phyloP scores from a whole-genome alignment of 345 rosid species.

The Lagerstroemia speciosa region DNA sequence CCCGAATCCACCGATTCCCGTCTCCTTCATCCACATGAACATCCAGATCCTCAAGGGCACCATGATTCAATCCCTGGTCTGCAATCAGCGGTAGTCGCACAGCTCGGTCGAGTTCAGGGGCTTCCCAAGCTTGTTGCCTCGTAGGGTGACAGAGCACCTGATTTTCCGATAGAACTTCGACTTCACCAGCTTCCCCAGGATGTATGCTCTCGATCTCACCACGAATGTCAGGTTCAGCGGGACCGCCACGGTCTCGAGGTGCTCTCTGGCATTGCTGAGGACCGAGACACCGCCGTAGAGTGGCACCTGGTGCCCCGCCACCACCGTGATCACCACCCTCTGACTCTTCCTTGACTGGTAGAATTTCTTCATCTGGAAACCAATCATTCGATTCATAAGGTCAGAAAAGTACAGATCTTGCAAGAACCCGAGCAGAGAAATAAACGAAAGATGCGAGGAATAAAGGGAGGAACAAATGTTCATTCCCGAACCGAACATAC shows the following conservation, averaged over 20 bases:
- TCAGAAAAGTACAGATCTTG: background rate
- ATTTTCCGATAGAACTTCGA: conserved; percentile 49
- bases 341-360: conserved; percentile 48
- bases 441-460: background rate
- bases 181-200: conserved; percentile 57
- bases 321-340: conserved; percentile 36
- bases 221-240: conserved; percentile 74
- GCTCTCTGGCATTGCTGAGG: conserved; percentile 27
- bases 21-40: background rate
- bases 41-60: background rate
- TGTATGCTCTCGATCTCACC: conserved; percentile 74
- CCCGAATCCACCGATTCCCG: background rate
- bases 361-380: conserved; percentile 68
- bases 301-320: conserved; percentile 66
- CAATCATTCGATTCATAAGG: background rate
- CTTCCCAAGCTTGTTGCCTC: conserved; percentile 52
- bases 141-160: conserved; percentile 52
- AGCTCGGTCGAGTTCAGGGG: conserved; percentile 37
- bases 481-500: background rate
- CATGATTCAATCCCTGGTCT: background rate
- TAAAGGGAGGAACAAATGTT: background rate
- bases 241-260: conserved; percentile 27
- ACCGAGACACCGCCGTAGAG: conserved; percentile 66
- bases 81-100: conserved; percentile 34
- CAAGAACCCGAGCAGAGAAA: too few relatives aligned